Base-by-base conservation (phyloP, 2,329 filamentous ascomycete genomes). In the Colletotrichum musae region DNA sequence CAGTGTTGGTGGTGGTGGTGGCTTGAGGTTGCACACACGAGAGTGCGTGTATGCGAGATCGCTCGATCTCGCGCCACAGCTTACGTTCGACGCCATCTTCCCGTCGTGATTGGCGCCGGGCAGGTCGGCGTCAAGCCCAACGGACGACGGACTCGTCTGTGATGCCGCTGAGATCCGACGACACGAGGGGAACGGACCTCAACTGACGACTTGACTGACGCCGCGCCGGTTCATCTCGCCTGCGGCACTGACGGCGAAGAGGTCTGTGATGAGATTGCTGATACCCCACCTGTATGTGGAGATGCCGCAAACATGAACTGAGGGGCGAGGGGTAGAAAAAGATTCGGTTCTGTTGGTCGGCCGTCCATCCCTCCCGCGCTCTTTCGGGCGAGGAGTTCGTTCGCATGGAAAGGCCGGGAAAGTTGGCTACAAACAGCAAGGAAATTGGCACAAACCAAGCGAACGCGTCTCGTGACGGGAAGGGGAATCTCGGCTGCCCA, bases 141-240 rank as follows among this genome's bases (percentile, higher is more conserved):
- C 32, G 32, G 32, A 10, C 32, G 32, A 10, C 32, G 32, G 32
- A 6, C 32, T 36, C 32, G 32, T 36, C 32, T 36, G 32, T 10
- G 32, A 36, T 36, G 32, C 32, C 32, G 32, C 32, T 41, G 21
- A 51, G 26, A 10, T 12, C 51, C 32, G 26, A n/a, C 9, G 36
- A 16, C 15, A 21, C 32, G 32, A 51, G 21, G n/a, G 6, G 16
- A n/a, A 43, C 16, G 9, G 10, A 15, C 26, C 51, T 63, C 6
- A 7, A 26, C 32, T 36, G 32, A 36, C 32, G 32, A 36, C 32
- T 36, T 36, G 32, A 36, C 32, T 36, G 41, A 43, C 41, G 41
- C 41, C 41, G 41, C 13, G 41, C 21, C 12, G 56, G 56, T 36
- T 64, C 45, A 64, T 68, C 52, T 68, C 58, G 45, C 52, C 56